Percentiles rank a stretch among this genome's conserved stretches.
phyloP scores from a whole-genome alignment of 306 rosid genomes.

The Myrica gale region DNA sequence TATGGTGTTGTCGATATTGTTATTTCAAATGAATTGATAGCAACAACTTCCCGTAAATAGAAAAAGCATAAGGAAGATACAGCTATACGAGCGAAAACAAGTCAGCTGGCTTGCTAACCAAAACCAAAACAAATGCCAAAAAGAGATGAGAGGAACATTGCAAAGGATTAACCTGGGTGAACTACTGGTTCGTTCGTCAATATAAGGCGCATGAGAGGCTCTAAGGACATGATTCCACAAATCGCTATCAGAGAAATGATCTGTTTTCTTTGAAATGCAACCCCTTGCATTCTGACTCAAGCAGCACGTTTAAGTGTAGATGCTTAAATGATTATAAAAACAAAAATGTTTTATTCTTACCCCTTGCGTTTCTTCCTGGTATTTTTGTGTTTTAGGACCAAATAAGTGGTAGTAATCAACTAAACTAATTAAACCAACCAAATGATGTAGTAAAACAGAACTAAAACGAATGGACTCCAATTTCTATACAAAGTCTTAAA shows the following conservation, averaged over 20 bases:
- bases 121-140: not conserved
- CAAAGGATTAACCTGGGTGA: not conserved
- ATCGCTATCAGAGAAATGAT: not conserved
- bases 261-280: not conserved
- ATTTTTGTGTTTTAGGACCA: not conserved
- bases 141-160: not conserved
- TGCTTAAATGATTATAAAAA: not conserved
- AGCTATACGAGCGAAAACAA: not conserved
- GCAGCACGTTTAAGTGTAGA: not conserved
- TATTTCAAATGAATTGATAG: not conserved
- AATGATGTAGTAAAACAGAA: not conserved
- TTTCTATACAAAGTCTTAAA: not conserved
- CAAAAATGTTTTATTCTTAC: not conserved
- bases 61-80: not conserved
- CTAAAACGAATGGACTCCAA: not conserved
- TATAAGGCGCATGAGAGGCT: not conserved
- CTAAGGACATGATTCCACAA: not conserved
- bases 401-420: not conserved
- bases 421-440: not conserved
- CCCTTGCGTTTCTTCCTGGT: not conserved
- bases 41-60: not conserved
- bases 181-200: not conserved
- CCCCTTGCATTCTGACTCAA: not conserved
- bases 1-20: not conserved
- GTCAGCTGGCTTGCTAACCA: not conserved